A percentile compares a stretch with the other conserved stretches of the same genome.
These are phyloP conservation scores for Massariosphaeria phaeospora DNA, from an alignment of 495 filamentous ascomycete species.

Conservation along the genomic window DNA sequence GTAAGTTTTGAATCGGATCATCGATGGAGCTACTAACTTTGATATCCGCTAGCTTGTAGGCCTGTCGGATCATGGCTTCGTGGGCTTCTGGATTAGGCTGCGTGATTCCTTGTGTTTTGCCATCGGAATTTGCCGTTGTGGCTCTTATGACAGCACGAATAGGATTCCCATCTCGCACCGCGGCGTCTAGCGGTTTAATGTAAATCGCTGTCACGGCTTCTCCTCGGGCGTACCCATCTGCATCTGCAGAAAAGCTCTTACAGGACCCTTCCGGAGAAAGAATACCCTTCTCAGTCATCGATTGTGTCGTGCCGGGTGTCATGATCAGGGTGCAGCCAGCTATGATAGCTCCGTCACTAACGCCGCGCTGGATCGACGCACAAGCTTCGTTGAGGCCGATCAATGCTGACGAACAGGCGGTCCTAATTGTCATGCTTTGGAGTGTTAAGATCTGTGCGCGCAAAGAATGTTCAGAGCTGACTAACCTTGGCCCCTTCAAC, in stretches of 20 bases:
- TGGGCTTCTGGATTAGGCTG: not conserved
- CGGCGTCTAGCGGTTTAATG: slow-evolving; percentile 41
- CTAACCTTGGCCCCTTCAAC: slow-evolving; percentile 11
- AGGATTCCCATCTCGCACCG: slow-evolving; percentile 38
- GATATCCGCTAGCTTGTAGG: not conserved
- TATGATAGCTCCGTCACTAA: not conserved
- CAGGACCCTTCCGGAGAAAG: not conserved
- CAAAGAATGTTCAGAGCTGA: too few relatives aligned
- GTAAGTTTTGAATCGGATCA: not conserved
- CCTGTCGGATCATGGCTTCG: not conserved
- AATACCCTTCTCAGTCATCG: not conserved
- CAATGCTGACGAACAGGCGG: not conserved
- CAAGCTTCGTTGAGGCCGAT: not conserved
- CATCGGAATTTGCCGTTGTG: slow-evolving; percentile 38
- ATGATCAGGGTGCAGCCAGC: not conserved
- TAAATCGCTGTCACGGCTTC: slow-evolving; percentile 38
- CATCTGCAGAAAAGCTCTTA: slow-evolving; percentile 6
- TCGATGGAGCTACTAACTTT: not conserved
- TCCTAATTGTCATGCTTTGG: not conserved
- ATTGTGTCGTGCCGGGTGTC: not conserved
- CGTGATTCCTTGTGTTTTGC: not conserved
- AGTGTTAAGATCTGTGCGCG: too few relatives aligned
- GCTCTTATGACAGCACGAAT: slow-evolving; percentile 42
- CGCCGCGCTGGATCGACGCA: not conserved
- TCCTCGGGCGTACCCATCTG: slow-evolving; percentile 10